phyloP scores from a whole-genome alignment of 768 basidiomycete species.

The Boletus insuetus region DNA sequence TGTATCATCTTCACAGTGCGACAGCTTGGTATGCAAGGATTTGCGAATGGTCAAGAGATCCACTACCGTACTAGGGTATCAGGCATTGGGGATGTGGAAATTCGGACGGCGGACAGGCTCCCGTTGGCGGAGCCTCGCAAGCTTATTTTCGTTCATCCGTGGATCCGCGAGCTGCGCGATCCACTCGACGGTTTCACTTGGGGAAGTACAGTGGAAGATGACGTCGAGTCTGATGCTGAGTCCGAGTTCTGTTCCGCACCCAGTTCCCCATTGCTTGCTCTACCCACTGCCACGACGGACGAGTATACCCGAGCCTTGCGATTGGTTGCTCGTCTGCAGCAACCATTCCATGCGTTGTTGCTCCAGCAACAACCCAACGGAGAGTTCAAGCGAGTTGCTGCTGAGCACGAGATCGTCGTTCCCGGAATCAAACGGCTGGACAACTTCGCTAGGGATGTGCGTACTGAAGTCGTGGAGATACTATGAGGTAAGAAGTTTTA shows the following conservation, averaged over 20 bases:
- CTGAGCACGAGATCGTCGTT: neutral
- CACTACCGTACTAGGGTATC: neutral
- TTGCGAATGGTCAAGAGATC: neutral
- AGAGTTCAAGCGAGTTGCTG: neutral
- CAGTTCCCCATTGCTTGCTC: neutral
- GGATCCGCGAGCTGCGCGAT: constrained; percentile 5
- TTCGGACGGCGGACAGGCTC: neutral
- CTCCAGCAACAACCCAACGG: neutral
- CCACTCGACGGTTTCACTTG: neutral
- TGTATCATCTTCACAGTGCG: constrained; percentile 1
- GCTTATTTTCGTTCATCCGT: constrained; percentile 2
- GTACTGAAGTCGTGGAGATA: neutral
- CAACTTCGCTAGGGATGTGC: neutral
- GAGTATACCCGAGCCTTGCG: neutral
- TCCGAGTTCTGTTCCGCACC: neutral
- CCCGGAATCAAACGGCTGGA: neutral
- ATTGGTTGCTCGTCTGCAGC: neutral
- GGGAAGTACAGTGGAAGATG: neutral
- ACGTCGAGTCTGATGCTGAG: neutral
- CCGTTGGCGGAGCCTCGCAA: neutral
- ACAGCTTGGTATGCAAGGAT: neutral
- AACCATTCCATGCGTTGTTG: neutral
- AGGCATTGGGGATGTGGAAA: neutral
- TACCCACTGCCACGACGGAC: neutral
- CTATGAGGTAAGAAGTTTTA: neutral